These are phyloP conservation scores for Viola odorata DNA, from an alignment of 345 rosid species.

Conservation along the genomic window DNA sequence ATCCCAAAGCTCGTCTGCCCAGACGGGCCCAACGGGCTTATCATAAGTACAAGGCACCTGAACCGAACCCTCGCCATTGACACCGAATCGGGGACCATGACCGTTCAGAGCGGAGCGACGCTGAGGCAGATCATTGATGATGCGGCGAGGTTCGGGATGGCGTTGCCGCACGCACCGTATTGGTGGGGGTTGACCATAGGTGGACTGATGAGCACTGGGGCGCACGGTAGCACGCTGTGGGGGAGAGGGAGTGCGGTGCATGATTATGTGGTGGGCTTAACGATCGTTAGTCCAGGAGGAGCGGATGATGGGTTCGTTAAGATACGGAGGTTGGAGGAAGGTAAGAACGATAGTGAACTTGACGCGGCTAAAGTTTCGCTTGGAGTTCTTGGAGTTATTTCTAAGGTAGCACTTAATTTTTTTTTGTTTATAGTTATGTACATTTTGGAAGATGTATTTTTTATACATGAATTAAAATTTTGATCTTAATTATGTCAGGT, in stretches of 20 bases:
- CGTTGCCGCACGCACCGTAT: slow-evolving; percentile 70
- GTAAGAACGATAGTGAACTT: slow-evolving; percentile 26
- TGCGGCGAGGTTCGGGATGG: slow-evolving; percentile 56
- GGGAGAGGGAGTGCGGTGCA: slow-evolving; percentile 74
- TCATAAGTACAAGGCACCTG: slow-evolving; percentile 66
- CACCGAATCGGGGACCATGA: slow-evolving; percentile 34
- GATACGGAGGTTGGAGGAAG: slow-evolving; percentile 36
- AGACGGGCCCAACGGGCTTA: slow-evolving; percentile 50
- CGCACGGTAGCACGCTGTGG: slow-evolving; percentile 84
- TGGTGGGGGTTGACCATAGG: slow-evolving; percentile 93
- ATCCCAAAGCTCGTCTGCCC: slow-evolving; percentile 67
- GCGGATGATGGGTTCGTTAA: slow-evolving; percentile 40
- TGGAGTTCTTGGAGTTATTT: slow-evolving; percentile 80
- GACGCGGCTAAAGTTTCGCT: slow-evolving; percentile 68
- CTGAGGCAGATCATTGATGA: slow-evolving; percentile 51
- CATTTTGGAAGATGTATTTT: no score
- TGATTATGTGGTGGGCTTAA: slow-evolving; percentile 51
- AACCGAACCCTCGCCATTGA: slow-evolving; percentile 32
- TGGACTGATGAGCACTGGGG: slow-evolving; percentile 69
- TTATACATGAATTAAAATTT: no score
- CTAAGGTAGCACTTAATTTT: no score
- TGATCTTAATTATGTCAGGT: slow-evolving; percentile 33
- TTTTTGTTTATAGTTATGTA: no score
- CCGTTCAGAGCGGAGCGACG: slow-evolving; percentile 62
- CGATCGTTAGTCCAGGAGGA: slow-evolving; percentile 52